Conservation (phyloP, 2,329 filamentous ascomycete genomes). For the Neofusicoccum ribis region DNA sequence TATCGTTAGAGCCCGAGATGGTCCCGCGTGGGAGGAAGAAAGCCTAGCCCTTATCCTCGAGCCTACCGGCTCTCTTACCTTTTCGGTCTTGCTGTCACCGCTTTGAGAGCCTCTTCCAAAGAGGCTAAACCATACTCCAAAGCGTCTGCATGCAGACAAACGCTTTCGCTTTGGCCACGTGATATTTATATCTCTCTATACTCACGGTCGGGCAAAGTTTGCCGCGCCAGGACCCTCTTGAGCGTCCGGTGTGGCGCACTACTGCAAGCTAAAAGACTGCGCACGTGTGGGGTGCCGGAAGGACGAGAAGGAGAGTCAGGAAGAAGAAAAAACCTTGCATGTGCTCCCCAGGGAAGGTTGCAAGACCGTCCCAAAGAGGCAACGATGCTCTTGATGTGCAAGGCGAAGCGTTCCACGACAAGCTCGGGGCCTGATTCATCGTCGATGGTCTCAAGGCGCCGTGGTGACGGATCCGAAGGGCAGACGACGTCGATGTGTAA, state of each 20-base stretch:
- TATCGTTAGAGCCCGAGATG: background rate
- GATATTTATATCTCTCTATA: background rate
- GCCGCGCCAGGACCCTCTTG: background rate
- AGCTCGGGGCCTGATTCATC: background rate
- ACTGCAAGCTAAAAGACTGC: background rate
- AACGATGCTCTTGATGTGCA: background rate
- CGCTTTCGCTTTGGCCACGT: background rate
- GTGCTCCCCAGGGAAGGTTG: background rate
- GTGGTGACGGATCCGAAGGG: background rate
- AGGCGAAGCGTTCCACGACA: background rate
- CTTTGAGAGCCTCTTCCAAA: no score
- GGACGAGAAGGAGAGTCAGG: background rate
- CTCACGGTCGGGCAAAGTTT: background rate
- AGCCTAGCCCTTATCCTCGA: no score
- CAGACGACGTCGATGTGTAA: background rate
- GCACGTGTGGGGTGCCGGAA: background rate
- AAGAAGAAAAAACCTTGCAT: background rate
- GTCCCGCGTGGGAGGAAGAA: no score
- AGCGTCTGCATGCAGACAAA: no score
- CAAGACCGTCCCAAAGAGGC: background rate
- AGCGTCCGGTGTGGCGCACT: background rate
- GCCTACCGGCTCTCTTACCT: no score
- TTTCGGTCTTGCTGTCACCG: no score
- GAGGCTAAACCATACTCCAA: no score
- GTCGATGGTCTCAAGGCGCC: background rate